Percentiles rank a stretch among this genome's conserved stretches.
Evolutionary conservation across 306 rosid genomes (phyloP).

Genomic region (Pyrus betulifolia): DNA sequence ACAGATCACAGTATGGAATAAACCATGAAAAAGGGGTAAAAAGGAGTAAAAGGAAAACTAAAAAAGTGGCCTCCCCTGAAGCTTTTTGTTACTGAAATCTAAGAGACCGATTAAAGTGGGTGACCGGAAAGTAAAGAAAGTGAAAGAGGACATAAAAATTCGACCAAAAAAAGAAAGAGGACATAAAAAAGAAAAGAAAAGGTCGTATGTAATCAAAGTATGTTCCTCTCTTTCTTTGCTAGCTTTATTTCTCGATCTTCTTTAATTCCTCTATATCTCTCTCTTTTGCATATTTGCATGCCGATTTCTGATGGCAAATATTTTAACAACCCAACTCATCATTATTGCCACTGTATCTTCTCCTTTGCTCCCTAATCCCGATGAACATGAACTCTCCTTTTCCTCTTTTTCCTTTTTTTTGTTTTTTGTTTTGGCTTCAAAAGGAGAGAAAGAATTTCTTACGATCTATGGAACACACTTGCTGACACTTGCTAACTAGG

Average conservation of each 20-base stretch:
- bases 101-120: conserved; percentile 59
- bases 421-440: background rate
- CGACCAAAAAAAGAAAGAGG: conserved; percentile 3
- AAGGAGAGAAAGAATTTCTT: background rate
- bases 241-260: background rate
- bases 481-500: conserved; percentile 5
- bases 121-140: conserved; percentile 53
- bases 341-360: conserved; percentile 50
- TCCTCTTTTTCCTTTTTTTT: conserved; percentile 9
- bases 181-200: conserved; percentile 23
- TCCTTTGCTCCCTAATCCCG: conserved; percentile 64
- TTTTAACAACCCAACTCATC: conserved; percentile 44
- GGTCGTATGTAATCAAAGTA: conserved; percentile 13
- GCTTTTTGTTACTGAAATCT: conserved; percentile 77
- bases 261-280: conserved; percentile 17
- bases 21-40: conserved; percentile 19
- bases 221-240: background rate
- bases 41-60: conserved; percentile 3
- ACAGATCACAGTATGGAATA: conserved; percentile 12
- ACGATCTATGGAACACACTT: background rate
- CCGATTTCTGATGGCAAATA: conserved; percentile 20
- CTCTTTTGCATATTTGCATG: conserved; percentile 35
- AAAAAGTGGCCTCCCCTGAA: conserved; percentile 11
- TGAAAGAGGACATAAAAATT: conserved; percentile 20
- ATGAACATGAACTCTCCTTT: conserved; percentile 24